These are phyloP conservation scores for Suillus discolor DNA, from an alignment of 768 basidiomycete genomes.

Conservation along the genomic window DNA sequence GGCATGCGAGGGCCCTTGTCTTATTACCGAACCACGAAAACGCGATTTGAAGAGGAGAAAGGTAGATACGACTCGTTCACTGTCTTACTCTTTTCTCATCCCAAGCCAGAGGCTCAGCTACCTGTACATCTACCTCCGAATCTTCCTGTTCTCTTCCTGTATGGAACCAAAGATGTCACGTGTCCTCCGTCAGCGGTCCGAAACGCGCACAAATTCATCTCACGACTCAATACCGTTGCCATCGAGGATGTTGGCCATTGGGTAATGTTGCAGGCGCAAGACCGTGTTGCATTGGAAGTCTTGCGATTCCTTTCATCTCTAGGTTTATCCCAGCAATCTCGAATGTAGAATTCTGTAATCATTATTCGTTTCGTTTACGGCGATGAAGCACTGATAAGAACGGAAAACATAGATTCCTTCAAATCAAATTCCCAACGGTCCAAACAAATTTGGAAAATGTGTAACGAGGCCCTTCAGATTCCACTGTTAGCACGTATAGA, in stretches of 20 bases:
- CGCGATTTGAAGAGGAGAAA: slow-evolving; percentile 68
- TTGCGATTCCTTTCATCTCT: slow-evolving; percentile 44
- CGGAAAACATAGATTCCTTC: neutral
- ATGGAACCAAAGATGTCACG: slow-evolving; percentile 58
- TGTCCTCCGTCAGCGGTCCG: slow-evolving; percentile 43
- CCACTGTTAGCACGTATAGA: neutral
- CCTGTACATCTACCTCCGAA: slow-evolving; percentile 44
- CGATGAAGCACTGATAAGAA: neutral
- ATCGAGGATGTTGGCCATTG: slow-evolving; percentile 67
- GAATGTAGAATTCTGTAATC: neutral
- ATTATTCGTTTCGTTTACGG: neutral
- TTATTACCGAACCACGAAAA: slow-evolving; percentile 67
- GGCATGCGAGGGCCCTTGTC: slow-evolving; percentile 73
- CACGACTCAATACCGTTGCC: slow-evolving; percentile 50
- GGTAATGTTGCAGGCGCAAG: slow-evolving; percentile 64
- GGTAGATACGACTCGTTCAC: slow-evolving; percentile 22
- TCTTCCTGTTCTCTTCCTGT: slow-evolving; percentile 63
- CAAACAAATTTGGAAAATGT: neutral
- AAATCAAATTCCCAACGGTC: neutral
- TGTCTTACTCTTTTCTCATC: neutral
- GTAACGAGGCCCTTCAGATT: neutral
- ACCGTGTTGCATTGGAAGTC: slow-evolving; percentile 53
- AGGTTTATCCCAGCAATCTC: neutral
- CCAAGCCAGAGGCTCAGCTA: slow-evolving; percentile 43
- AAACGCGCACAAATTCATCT: slow-evolving; percentile 52